phyloP scores from a whole-genome alignment of 371 early-diverging fungal species.

The Sporodiniella umbellata region DNA sequence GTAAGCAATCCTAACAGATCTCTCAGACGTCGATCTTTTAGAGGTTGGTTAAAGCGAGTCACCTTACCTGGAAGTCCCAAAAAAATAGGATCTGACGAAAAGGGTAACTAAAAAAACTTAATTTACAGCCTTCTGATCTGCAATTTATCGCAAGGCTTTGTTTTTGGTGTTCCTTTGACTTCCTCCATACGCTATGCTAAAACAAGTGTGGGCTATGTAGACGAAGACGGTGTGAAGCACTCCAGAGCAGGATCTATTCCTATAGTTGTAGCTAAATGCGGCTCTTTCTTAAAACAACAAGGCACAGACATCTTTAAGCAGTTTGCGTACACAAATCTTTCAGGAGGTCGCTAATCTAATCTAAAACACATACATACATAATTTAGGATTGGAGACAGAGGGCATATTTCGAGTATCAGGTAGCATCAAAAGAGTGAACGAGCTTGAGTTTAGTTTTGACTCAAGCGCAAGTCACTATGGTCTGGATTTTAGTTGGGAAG shows the following conservation, averaged over 20 bases:
- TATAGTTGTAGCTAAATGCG: constrained; percentile 51
- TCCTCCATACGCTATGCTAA: constrained; percentile 29
- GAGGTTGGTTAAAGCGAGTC: constrained; percentile 23
- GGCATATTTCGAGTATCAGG: constrained; percentile 32
- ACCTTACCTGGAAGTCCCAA: constrained; percentile 11
- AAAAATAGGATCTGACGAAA: constrained; percentile 8
- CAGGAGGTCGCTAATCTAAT: too few relatives aligned
- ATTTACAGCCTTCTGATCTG: too few relatives aligned
- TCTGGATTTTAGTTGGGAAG: constrained; percentile 50
- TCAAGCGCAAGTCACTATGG: constrained; percentile 46
- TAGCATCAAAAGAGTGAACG: constrained; percentile 48
- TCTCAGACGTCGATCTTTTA: constrained; percentile 16
- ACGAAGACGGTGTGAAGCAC: constrained; percentile 27
- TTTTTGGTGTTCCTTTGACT: constrained; percentile 28
- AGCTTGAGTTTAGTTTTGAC: constrained; percentile 51
- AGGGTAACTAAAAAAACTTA: constrained; percentile 10
- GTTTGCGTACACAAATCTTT: background rate
- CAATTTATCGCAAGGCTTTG: constrained; percentile 9
- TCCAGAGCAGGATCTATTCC: constrained; percentile 41
- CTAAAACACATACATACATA: too few relatives aligned
- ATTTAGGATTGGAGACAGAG: constrained; percentile 18
- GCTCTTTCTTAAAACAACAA: constrained; percentile 42
- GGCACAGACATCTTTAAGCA: constrained; percentile 15
- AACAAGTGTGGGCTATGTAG: constrained; percentile 27
- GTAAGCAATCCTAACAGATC: constrained; percentile 14